Evolutionary conservation across 208 protist genomes (phyloP), one percentile per base, ranked within the genome.

Genomic region (Crithidia expoeki): DNA sequence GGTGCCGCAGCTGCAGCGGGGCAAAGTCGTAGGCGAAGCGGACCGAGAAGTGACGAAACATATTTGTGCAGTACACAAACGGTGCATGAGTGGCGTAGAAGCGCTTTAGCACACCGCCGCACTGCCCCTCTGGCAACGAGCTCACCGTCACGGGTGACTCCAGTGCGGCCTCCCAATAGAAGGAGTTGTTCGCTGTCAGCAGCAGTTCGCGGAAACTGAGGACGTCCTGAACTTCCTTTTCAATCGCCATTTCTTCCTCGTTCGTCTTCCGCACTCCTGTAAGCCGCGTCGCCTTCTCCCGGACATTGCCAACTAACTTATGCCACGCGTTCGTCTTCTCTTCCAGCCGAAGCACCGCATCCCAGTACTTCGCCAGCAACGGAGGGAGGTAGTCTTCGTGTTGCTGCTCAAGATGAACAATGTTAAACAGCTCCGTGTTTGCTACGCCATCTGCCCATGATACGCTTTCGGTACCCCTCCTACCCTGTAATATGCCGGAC

Each of bases 51-150:
- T 72, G 75, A n/a, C 72, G 71, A 64, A 84, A 74, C 69, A 87
- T 83, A 14, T 72, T 55, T 0, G 70, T 80, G 66, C 81, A 87
- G 59, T 87, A 87, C 1, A 78, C 62, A 60, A 87, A 87, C 9
- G 81, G 81, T 0, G 81, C 81, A 68, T 87, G 81, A 11, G 71
- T 84, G 59, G 75, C 62, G 53, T 74, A 87, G 30, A 60, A 76
- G 23, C 81, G 76, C 19, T 42, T 16, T 5, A 51, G 34, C 5
- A 19, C 38, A n/a, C 50, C 63, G 25, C 5, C 46, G 46, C 59
- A 44, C 40, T n/a, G 10, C 7, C 67, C 58, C 1, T 57, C 34
- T 25, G 67, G 57, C 32, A 73, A 27, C 21, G 56, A 50, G 7
- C 9, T 32, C 2, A 42, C 23, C 40, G 32, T n/a, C 28, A 17